Evolutionary conservation across 129 eudicot genomes (phyloP).

Genomic region (Tagetes patula): DNA sequence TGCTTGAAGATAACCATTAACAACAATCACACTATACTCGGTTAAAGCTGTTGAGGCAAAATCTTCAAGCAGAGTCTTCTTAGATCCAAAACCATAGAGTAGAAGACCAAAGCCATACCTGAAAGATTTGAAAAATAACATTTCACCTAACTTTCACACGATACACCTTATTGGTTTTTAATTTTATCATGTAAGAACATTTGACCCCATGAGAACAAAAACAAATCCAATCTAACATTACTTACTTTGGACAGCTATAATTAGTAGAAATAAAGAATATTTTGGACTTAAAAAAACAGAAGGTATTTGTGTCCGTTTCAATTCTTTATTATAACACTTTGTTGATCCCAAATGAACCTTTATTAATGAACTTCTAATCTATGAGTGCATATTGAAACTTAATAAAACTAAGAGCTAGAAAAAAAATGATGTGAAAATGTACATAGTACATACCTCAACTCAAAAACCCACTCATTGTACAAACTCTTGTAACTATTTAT

Average conservation of each 20-base stretch:
- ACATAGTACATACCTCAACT: slow-evolving; percentile 53
- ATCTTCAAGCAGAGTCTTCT: slow-evolving; percentile 84
- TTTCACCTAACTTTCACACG: not conserved
- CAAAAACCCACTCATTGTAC: slow-evolving; percentile 71
- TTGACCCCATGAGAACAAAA: not conserved
- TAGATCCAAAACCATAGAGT: slow-evolving; percentile 96
- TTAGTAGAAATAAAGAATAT: not conserved
- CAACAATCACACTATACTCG: slow-evolving; percentile 66
- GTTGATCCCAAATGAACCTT: not conserved
- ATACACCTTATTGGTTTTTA: not conserved
- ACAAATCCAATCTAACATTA: not conserved
- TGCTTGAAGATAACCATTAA: slow-evolving; percentile 85
- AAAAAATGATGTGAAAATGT: not conserved
- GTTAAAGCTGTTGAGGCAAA: slow-evolving; percentile 82
- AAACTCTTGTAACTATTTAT: slow-evolving; percentile 55
- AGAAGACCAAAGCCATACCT: slow-evolving; percentile 91
- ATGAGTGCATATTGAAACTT: not conserved
- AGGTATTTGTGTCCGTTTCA: not conserved
- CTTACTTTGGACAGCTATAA: not conserved
- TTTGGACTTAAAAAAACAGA: not conserved
- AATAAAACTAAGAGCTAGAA: not conserved
- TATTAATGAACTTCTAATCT: not conserved
- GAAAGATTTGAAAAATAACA: slow-evolving; percentile 22
- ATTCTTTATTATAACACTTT: not conserved
- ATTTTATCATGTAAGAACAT: not conserved